Base-by-base conservation (phyloP, 73 alveolate species). In the Tetrahymena borealis region DNA sequence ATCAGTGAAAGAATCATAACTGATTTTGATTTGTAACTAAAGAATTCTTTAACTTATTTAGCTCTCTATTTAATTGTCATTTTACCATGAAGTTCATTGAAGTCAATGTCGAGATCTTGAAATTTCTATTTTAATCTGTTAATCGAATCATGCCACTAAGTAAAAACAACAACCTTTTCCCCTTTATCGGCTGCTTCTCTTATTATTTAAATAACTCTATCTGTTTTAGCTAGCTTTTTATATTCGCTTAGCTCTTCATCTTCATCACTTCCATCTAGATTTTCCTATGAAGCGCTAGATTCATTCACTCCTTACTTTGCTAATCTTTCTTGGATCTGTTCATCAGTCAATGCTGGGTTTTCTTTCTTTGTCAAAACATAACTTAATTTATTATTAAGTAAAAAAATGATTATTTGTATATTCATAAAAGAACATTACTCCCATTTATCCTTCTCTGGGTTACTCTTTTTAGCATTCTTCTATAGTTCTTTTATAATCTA, bases 101-200 rank as follows among this genome's bases (percentile, higher is more conserved):
- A 90, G 1, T 33, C 42, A 7, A 93, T 79, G 0, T 42, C 95
- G 8, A 33, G n/a, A 0, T 78, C 93, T 40, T 93, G 60, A 40
- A 93, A 93, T 85, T 15, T n/a, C 20, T 39, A 33, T 85, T 93
- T 85, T 39, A 93, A 39, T 38, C 60, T 39, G 31, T 40, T 36
- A 2, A 93, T 93, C 38, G 91, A 41, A n/a, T 93, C 95, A 7
- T 79, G 43, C 95, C 95, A 93, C 43, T 93, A 33, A 28, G 95
- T 85, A 38, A 93, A 93, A 42, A 93, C 40, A 4, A 93, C 85
- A 10, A 79, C 85, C 28, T 93, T 93, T 16, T 93, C 93, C 13
- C 90, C 77, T 7, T 35, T 20, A 15, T 38, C 18, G 31, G 78
- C 78, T 2, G 79, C 40, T 13, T 38, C 0, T 33, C 32, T 13